Conservation (phyloP, 208 protist species). For the Leishmania martiniquensis region DNA sequence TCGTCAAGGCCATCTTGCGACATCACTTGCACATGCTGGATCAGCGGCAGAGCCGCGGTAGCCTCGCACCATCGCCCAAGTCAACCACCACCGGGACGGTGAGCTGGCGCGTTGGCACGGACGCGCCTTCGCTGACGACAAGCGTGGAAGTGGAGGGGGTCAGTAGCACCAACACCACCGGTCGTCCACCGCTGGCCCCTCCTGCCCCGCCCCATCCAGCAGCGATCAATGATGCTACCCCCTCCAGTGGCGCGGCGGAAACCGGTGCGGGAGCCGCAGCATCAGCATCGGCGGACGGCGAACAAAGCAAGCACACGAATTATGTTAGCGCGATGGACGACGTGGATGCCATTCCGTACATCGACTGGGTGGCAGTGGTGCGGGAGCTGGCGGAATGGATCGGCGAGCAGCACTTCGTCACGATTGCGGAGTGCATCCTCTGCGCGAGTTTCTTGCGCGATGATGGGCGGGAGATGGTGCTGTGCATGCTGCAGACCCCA, state of each 20-base stretch:
- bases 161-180: conserved; percentile 7
- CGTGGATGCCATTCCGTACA: conserved; percentile 19
- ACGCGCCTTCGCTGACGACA: conserved; percentile 4
- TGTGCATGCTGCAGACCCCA: conserved; percentile 77
- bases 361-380: conserved; percentile 74
- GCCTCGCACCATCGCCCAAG: neutral
- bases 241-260: neutral
- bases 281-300: neutral
- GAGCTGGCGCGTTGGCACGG: neutral
- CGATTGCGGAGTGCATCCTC: conserved; percentile 56
- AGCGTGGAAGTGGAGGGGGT: neutral
- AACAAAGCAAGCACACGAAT: neutral
- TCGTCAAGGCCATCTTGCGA: conserved; percentile 57
- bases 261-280: neutral
- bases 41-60: conserved; percentile 7
- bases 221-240: conserved; percentile 11
- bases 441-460: conserved; percentile 79
- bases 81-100: neutral
- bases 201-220: conserved; percentile 6
- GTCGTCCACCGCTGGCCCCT: conserved; percentile 18
- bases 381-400: conserved; percentile 53
- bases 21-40: conserved; percentile 44
- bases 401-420: conserved; percentile 20
- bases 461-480: conserved; percentile 77
- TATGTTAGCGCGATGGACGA: neutral